Percentiles rank a stretch among this genome's conserved stretches.
Evolutionary conservation across 139 green algal genomes (phyloP).

Genomic region (Coccomyxa sp.): DNA sequence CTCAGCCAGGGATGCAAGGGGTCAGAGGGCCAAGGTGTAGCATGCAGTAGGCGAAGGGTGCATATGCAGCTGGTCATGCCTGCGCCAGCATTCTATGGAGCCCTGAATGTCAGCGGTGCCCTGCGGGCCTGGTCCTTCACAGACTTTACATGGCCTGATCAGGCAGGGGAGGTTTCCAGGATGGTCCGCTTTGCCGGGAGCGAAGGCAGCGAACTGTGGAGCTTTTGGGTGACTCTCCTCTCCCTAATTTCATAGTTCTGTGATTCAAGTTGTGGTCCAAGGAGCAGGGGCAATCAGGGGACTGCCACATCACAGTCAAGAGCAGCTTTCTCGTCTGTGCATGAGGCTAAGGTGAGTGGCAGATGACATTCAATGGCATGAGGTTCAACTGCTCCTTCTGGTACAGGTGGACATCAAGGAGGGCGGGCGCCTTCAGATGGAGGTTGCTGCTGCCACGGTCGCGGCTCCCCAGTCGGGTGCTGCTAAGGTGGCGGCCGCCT

Average conservation of each 20-base stretch:
- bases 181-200: constrained; percentile 36
- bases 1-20: neutral
- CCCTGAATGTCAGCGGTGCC: constrained; percentile 40
- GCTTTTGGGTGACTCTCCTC: constrained; percentile 28
- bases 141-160: neutral
- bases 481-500: neutral
- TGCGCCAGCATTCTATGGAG: constrained; percentile 11
- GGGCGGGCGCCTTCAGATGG: neutral
- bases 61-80: constrained; percentile 6
- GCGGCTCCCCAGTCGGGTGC: neutral
- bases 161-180: neutral
- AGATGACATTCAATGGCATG: no score
- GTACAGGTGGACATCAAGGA: neutral
- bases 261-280: neutral
- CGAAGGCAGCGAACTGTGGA: constrained; percentile 10
- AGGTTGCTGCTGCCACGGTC: neutral
- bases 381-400: no score
- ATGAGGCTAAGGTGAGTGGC: neutral
- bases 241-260: neutral
- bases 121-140: constrained; percentile 33
- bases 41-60: neutral
- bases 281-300: no score
- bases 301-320: neutral
- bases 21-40: neutral
- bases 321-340: neutral